A percentile compares a stretch with the other conserved stretches of the same genome.
These are phyloP conservation scores for Aureobasidium mangrovei DNA, from an alignment of 2,329 filamentous ascomycete genomes.

Conservation along the genomic window DNA sequence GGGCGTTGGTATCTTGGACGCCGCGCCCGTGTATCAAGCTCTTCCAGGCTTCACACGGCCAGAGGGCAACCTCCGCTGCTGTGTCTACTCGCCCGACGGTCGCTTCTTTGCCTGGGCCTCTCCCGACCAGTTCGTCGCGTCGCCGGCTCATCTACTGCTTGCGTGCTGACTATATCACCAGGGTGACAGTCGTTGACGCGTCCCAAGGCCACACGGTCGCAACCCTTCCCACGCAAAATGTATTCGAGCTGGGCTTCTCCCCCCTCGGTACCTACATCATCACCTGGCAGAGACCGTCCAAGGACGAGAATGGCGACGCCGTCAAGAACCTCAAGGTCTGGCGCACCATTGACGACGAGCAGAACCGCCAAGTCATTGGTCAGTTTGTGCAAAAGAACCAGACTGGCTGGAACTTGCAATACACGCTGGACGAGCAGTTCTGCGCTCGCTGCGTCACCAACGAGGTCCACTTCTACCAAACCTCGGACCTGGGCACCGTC, in stretches of 20 bases:
- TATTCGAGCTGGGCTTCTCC: conserved; percentile 92
- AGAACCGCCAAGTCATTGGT: conserved; percentile 65
- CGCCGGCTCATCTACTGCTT: conserved; percentile 1
- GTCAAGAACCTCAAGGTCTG: conserved; percentile 97
- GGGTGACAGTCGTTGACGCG: conserved; percentile 77
- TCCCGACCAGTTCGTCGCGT: conserved; percentile 53
- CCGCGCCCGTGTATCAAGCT: conserved; percentile 76
- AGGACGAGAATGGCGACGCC: conserved; percentile 88
- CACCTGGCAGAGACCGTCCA: conserved; percentile 88
- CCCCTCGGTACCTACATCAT: conserved; percentile 86
- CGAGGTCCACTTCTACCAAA: conserved; percentile 95
- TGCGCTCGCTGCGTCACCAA: conserved; percentile 93
- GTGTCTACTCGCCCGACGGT: conserved; percentile 89
- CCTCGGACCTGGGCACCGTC: conserved; percentile 71
- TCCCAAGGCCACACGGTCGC: conserved; percentile 66
- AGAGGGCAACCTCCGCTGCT: conserved; percentile 90
- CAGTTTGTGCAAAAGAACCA: conserved; percentile 93
- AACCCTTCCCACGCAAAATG: conserved; percentile 67
- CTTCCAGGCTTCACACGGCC: conserved; percentile 72
- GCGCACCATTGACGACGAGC: conserved; percentile 65
- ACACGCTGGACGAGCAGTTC: conserved; percentile 85
- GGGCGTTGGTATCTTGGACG: conserved; percentile 88
- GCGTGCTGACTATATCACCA: conserved; percentile 25
- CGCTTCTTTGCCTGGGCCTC: conserved; percentile 94
- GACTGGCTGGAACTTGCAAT: conserved; percentile 95